Evolutionary conservation across 371 early-diverging fungal genomes (phyloP).

Genomic region (Haplosporangium sp.): DNA sequence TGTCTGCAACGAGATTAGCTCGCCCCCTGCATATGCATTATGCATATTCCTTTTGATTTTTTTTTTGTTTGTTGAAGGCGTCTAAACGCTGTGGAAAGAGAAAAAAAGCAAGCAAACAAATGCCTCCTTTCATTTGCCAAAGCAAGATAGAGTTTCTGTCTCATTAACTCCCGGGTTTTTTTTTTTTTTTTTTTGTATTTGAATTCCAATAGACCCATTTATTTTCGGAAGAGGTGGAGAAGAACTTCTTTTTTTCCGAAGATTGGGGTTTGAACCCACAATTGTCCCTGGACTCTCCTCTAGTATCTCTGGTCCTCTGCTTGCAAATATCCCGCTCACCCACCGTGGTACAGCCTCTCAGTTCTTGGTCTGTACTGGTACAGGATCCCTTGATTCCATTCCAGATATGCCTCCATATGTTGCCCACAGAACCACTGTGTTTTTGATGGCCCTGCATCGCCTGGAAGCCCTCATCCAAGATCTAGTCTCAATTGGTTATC

Average conservation of each 20-base stretch:
- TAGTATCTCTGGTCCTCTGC: slow-evolving; percentile 77
- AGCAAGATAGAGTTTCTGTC: too few relatives aligned
- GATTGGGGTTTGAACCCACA: slow-evolving; percentile 70
- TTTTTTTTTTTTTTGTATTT: not conserved
- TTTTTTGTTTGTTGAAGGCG: not conserved
- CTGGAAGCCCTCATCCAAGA: slow-evolving; percentile 69
- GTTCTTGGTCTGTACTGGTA: slow-evolving; percentile 87
- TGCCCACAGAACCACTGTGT: slow-evolving; percentile 81
- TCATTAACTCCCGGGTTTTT: not conserved
- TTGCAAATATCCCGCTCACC: slow-evolving; percentile 89
- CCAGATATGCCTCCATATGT: slow-evolving; percentile 78
- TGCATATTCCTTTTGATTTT: not conserved
- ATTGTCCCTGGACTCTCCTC: slow-evolving; percentile 91
- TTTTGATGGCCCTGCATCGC: slow-evolving; percentile 89
- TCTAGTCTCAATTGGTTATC: slow-evolving; percentile 68
- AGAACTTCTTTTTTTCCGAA: slow-evolving; percentile 82
- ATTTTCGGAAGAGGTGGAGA: slow-evolving; percentile 95
- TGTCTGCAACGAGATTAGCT: not conserved
- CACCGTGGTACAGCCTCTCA: slow-evolving; percentile 91
- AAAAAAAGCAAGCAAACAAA: not conserved
- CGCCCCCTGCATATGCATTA: too few relatives aligned
- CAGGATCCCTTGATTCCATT: slow-evolving; percentile 67
- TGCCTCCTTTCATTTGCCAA: not conserved
- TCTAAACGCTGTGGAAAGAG: not conserved
- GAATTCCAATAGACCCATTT: slow-evolving; percentile 76